Conservation (phyloP, 225 moss, liverwort and hornwort species). For the Straminergon stramineum region DNA sequence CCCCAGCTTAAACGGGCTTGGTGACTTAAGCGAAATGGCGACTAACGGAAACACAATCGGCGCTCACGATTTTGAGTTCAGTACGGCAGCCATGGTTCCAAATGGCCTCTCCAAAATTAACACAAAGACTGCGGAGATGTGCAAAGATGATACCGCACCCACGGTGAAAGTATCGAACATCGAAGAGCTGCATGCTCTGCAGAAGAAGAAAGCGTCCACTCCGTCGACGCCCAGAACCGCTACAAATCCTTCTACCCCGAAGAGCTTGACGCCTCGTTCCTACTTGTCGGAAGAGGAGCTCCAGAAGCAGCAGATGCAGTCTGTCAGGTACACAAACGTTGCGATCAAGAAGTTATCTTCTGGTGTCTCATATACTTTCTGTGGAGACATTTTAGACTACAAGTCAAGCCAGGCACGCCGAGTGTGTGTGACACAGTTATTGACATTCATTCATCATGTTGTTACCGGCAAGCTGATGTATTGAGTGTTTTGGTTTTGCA, state of each 20-base stretch:
- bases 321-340: conserved; percentile 53
- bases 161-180: conserved; percentile 63
- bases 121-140: conserved; percentile 61
- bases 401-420: background rate
- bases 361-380: background rate
- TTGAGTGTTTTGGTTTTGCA: conserved; percentile 9
- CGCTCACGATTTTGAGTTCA: conserved; percentile 32
- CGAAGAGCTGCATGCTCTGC: conserved; percentile 79
- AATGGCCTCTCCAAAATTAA: conserved; percentile 71
- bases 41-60: conserved; percentile 7
- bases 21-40: conserved; percentile 11
- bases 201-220: conserved; percentile 81
- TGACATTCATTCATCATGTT: background rate
- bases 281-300: conserved; percentile 56
- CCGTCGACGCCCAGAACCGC: conserved; percentile 62
- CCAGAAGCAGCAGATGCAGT: conserved; percentile 75
- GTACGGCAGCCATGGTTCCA: conserved; percentile 15
- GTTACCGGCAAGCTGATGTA: background rate
- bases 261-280: conserved; percentile 30
- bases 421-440: background rate
- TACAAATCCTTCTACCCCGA: conserved; percentile 18
- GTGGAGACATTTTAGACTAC: background rate
- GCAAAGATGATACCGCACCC: conserved; percentile 70
- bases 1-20: background rate
- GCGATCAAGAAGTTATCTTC: background rate